Evolutionary conservation across 352 stramenopile species (phyloP).

Genomic region (Pythium chondricola): DNA sequence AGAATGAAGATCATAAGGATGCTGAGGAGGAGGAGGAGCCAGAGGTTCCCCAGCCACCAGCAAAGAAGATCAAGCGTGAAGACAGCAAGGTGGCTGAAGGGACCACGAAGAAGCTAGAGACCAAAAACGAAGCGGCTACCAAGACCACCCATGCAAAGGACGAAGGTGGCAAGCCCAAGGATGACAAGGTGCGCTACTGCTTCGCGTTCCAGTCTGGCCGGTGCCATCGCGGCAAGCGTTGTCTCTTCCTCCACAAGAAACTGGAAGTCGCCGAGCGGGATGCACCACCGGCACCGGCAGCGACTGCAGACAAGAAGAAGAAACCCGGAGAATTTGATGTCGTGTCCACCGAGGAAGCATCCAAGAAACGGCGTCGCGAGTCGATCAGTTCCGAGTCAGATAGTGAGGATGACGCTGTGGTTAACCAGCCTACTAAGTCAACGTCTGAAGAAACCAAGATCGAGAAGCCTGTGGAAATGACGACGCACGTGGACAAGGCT

Average conservation of each 20-base stretch:
- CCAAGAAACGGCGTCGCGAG: conserved; percentile 9
- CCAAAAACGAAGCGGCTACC: neutral
- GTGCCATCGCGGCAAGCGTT: conserved; percentile 68
- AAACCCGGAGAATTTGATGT: conserved; percentile 15
- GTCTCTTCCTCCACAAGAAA: conserved; percentile 55
- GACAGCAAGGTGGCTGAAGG: neutral
- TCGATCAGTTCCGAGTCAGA: conserved; percentile 9
- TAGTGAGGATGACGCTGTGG: conserved; percentile 3
- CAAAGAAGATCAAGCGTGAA: conserved; percentile 2
- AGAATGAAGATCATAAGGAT: too few species aligned
- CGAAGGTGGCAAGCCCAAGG: conserved; percentile 3
- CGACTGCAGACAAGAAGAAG: conserved; percentile 10
- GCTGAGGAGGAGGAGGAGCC: conserved; percentile 2
- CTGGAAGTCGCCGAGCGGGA: conserved; percentile 19
- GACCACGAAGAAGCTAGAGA: conserved; percentile 1
- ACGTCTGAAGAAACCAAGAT: neutral
- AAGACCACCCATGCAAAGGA: conserved; percentile 6
- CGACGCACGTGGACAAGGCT: neutral
- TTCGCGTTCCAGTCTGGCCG: conserved; percentile 73
- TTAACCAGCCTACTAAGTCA: neutral
- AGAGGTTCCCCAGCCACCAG: neutral
- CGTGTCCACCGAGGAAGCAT: conserved; percentile 7
- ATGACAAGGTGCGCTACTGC: conserved; percentile 49
- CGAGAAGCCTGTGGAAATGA: conserved; percentile 10
- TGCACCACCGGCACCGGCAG: conserved; percentile 1